Percentiles rank a stretch among this genome's conserved stretches.
These are phyloP conservation scores for Leccinum disarticulatum DNA, from an alignment of 768 basidiomycete species.

Conservation along the genomic window DNA sequence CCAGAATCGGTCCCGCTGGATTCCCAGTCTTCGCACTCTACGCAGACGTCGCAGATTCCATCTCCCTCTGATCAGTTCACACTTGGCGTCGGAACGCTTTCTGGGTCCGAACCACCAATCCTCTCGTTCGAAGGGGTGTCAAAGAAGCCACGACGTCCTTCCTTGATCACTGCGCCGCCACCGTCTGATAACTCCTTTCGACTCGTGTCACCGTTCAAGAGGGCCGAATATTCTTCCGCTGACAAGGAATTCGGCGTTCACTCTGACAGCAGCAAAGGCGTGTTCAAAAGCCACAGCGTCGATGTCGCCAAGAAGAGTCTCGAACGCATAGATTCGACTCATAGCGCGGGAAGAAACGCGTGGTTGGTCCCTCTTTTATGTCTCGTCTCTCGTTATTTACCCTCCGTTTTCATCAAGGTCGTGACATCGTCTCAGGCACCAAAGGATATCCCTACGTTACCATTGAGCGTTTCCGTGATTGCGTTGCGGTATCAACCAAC, in stretches of 20 bases:
- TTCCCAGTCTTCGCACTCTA: too few species aligned
- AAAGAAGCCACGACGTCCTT: constrained; percentile 21
- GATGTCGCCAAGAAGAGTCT: too few species aligned
- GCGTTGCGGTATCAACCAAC: constrained; percentile 59
- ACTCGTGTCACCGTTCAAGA: constrained; percentile 23
- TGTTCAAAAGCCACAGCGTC: too few species aligned
- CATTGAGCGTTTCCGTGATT: constrained; percentile 63
- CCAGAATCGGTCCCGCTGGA: too few species aligned
- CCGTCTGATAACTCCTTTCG: constrained; percentile 18
- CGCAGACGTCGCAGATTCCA: too few species aligned
- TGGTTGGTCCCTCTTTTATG: constrained; percentile 34
- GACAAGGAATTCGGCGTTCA: constrained; percentile 39
- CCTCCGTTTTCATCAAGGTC: constrained; percentile 37
- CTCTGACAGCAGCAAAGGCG: constrained; percentile 3
- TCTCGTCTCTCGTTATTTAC: background rate
- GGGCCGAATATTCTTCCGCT: constrained; percentile 9
- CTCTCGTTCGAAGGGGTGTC: background rate
- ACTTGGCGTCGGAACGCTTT: background rate
- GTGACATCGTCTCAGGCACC: too few species aligned
- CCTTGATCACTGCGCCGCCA: constrained; percentile 20
- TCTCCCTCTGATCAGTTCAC: constrained; percentile 8
- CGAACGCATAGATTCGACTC: too few species aligned
- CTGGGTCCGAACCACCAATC: background rate
- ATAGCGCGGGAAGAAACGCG: too few species aligned
- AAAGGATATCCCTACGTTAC: constrained; percentile 62